Base-by-base conservation (phyloP, 176 grass and related monocot species). In the Cymbopogon citratus region DNA sequence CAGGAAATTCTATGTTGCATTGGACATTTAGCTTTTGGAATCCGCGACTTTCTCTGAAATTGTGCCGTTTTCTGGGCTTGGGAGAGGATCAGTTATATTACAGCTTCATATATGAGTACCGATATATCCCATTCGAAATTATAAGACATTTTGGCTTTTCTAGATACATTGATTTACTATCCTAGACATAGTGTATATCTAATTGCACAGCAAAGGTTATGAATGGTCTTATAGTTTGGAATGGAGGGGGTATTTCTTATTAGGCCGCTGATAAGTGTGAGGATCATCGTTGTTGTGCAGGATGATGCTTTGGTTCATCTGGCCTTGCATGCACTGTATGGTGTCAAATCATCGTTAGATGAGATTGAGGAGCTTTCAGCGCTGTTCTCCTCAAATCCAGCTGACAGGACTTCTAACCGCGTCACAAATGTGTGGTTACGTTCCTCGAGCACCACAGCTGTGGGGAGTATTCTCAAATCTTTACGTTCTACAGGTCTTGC, bases 401-500 rank as follows among this genome's bases (percentile, higher is more conserved):
- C 92, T 62, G 92, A 98, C 78, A 95, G 90, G 85, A 95, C 96
- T 28, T 89, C 80, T 48, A 77, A 87, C 60, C 71, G 88, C 43
- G 70, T 90, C 56, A 64, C 87, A 66, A 88, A 84, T 83, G 85
- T 95, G 45, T 98, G 96, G 96, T 98, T 83, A 77, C 92, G 83
- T 69, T 89, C 84, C 62, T 86, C 87, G 54, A 98, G 92, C 81
- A 93, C 87, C 51, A 77, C 71, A 62, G 81, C 90, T 52, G 62
- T 93, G 35, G 88, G 90, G 41, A 85, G 93, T 64, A 87, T 98
- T 80, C 90, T 98, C 80, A 95, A 69, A 90, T 93, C 88, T 33
- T 87, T 90, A 73, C 54, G 78, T 62, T 78, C 51, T 6, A 83
- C 90, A 38, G 96, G 92, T 69, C 76, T 95, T 64, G 81, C 90